Evolutionary conservation across 2,329 filamentous ascomycete species (phyloP), one percentile per base, ranked within the genome.

Genomic region (Cercospora sp.): DNA sequence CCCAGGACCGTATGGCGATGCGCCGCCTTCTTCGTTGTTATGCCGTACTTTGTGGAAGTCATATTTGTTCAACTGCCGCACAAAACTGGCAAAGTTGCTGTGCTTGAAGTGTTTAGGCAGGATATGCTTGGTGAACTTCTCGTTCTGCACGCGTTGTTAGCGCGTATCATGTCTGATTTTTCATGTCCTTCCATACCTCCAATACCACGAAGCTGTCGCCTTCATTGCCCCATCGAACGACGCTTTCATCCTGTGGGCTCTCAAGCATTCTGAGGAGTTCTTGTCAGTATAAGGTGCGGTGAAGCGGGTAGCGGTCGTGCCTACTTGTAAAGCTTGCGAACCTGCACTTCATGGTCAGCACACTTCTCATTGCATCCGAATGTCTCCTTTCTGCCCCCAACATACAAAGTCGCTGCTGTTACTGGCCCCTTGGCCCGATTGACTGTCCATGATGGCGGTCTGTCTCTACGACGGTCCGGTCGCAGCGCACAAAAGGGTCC

Each of bases 101-200:
- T 98, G 95, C 81, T 99, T 99, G 85, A 99, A 99, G 77, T 98
- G 93, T 79, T 98, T 97, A 2, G 95, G 95, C 16, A 99, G 87
- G 75, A 99, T 96, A 45, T 92, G 91, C 79, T 97, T 97, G 23
- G 95, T 98, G 77, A 99, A 99, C 80, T 96, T 97, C 80, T 98
- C 94, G 80, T 96, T 96, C 94, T 97, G 79, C 51, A 16, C 55
- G 60, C 20, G 8, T 13, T 16, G 45, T 67, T 45, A 70, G 67
- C 61, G 26, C 28, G 20, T 16, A 16, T 45, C n/a, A 9, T 39
- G 31, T 59, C 28, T 45, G n/a, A 9, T 9, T n/a, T 45, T 10
- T 36, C n/a, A 3, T 66, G 60, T 36, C 36, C 31, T 23, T 23
- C 72, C 78, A 69, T 85, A 97, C 95, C 88, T 99, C 95, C 64